A percentile compares a stretch with the other conserved stretches of the same genome.
Evolutionary conservation across 1,284 basidiomycete species (phyloP).

Genomic region (Rhizopogon hawkerae): DNA sequence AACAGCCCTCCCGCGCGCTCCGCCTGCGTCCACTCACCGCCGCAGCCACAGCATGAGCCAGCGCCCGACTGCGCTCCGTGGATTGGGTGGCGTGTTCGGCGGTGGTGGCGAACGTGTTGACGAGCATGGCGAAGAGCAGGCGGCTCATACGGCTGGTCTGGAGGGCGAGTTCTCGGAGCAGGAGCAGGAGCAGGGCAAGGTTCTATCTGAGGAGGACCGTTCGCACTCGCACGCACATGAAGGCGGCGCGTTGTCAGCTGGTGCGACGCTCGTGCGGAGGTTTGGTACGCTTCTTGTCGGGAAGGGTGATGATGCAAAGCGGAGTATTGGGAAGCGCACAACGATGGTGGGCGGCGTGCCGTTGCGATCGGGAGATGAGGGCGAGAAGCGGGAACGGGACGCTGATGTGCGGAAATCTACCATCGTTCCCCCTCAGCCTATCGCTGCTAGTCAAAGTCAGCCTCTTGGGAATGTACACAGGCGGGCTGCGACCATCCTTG

Average conservation of each 20-base stretch:
- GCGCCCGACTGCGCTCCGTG: conserved; percentile 42
- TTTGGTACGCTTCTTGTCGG: conserved; percentile 59
- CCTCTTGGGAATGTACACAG: conserved; percentile 50
- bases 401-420: conserved; percentile 21
- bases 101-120: conserved; percentile 31
- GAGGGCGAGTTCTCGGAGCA: conserved; percentile 44
- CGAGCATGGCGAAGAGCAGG: conserved; percentile 34
- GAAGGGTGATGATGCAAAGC: conserved; percentile 33
- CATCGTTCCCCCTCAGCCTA: conserved; percentile 29
- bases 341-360: conserved; percentile 44
- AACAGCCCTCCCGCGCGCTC: conserved; percentile 45
- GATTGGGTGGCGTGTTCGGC: conserved; percentile 43
- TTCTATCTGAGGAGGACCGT: conserved; percentile 27
- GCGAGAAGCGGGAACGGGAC: conserved; percentile 16
- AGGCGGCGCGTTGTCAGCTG: conserved; percentile 40
- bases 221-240: conserved; percentile 10
- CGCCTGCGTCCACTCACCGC: conserved; percentile 59
- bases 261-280: conserved; percentile 63
- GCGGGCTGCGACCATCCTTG: conserved; percentile 65
- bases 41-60: conserved; percentile 74
- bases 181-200: conserved; percentile 18
- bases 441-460: conserved; percentile 46
- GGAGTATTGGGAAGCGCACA: conserved; percentile 37
- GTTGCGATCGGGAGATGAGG: conserved; percentile 31
- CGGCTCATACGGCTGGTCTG: conserved; percentile 50